These are phyloP conservation scores for Aspergillus sp. DNA, from an alignment of 2,329 filamentous ascomycete species.

Conservation along the genomic window DNA sequence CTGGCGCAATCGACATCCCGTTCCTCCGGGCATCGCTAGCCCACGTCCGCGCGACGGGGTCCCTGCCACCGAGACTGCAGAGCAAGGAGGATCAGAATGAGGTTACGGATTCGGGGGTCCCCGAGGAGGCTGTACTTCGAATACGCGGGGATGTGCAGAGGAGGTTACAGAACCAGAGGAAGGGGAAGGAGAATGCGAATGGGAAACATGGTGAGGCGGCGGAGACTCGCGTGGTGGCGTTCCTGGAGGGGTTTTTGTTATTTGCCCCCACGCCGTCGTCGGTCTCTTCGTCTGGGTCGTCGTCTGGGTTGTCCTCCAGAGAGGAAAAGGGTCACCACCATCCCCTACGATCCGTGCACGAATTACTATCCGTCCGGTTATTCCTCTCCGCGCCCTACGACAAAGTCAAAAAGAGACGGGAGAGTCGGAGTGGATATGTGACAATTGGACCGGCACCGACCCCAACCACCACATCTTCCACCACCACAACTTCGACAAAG, in stretches of 20 bases:
- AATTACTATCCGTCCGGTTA: constrained; percentile 67
- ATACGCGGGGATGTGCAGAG: constrained; percentile 26
- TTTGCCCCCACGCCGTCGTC: constrained; percentile 40
- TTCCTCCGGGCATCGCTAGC: constrained; percentile 63
- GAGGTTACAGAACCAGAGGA: constrained; percentile 9
- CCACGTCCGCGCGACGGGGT: constrained; percentile 68
- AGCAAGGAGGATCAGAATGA: constrained; percentile 62
- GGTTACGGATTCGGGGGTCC: constrained; percentile 44
- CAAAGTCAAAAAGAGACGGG: constrained; percentile 40
- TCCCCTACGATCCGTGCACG: constrained; percentile 29
- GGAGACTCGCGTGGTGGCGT: constrained; percentile 53
- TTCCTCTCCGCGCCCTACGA: constrained; percentile 71
- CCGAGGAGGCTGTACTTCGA: constrained; percentile 22
- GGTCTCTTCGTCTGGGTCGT: too few species aligned
- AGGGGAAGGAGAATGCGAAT: constrained; percentile 4
- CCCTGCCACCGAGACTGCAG: constrained; percentile 47
- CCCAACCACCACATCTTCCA: constrained; percentile 10
- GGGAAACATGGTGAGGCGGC: too few species aligned
- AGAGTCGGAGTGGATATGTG: constrained; percentile 47
- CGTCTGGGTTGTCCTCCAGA: too few species aligned
- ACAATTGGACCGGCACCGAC: constrained; percentile 43
- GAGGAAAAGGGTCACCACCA: constrained; percentile 20
- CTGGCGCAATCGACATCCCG: constrained; percentile 69
- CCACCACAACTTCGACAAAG: not conserved
- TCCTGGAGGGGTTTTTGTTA: constrained; percentile 87